Percentiles rank a stretch among this genome's conserved stretches.
These are phyloP conservation scores for Yarrowia phangngaensis DNA, from an alignment of 805 yeast species.

Conservation along the genomic window DNA sequence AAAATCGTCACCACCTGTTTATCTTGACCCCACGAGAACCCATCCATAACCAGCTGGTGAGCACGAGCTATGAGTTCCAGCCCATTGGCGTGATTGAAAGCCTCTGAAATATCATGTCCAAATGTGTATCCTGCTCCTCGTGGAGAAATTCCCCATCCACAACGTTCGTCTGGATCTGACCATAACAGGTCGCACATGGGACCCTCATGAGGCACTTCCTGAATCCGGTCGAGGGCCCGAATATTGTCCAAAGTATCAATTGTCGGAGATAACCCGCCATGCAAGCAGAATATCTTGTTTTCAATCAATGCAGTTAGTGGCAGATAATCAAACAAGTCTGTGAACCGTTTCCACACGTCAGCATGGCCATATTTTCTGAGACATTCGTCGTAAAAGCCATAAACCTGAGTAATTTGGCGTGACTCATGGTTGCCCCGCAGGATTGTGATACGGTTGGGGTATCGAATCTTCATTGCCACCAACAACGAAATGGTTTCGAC, in stretches of 20 bases:
- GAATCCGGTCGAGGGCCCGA: constrained; percentile 82
- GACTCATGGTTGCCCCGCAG: constrained; percentile 94
- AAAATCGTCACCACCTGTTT: constrained; percentile 82
- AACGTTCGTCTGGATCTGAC: constrained; percentile 96
- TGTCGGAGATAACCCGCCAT: constrained; percentile 94
- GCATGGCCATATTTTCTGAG: constrained; percentile 89
- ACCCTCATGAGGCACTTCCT: constrained; percentile 96
- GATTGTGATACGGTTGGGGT: constrained; percentile 86
- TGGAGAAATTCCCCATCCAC: constrained; percentile 97
- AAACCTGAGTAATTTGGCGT: constrained; percentile 93
- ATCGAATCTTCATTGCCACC: constrained; percentile 88
- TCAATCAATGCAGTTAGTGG: constrained; percentile 92
- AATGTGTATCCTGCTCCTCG: constrained; percentile 98
- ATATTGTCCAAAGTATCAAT: constrained; percentile 91
- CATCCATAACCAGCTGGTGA: constrained; percentile 97
- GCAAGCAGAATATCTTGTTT: constrained; percentile 84
- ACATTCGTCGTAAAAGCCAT: constrained; percentile 94
- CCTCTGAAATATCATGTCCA: constrained; percentile 92
- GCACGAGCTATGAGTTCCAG: constrained; percentile 86
- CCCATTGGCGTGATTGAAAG: constrained; percentile 87
- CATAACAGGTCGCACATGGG: constrained; percentile 95
- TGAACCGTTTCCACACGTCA: constrained; percentile 87
- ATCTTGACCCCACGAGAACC: constrained; percentile 87
- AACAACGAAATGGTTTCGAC: constrained; percentile 87
- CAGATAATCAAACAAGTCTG: constrained; percentile 87